Evolutionary conservation across 2,329 filamentous ascomycete genomes (phyloP).

Genomic region (Exutisphaerella laricina): DNA sequence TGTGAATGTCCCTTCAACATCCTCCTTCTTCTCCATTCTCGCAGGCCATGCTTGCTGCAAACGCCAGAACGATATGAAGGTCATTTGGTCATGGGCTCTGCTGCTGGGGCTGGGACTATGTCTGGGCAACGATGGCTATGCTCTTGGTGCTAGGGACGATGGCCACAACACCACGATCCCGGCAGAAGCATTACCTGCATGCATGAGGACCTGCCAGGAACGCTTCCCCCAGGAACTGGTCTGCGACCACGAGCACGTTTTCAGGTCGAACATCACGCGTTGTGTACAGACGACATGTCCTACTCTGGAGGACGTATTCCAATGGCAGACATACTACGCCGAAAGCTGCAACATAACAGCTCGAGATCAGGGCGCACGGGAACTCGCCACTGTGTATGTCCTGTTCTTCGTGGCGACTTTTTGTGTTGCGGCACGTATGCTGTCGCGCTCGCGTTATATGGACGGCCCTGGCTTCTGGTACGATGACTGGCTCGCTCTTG

Average conservation of each 20-base stretch:
- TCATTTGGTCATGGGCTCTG: not conserved
- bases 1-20: too few relatives aligned
- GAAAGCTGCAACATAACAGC: conserved; percentile 6
- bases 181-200: not conserved
- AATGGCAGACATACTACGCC: conserved; percentile 15
- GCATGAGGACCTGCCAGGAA: not conserved
- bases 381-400: conserved; percentile 6
- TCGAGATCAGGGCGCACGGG: conserved; percentile 2
- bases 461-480: conserved; percentile 15
- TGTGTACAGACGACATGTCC: conserved; percentile 10
- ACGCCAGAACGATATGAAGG: too few relatives aligned
- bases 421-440: conserved; percentile 5
- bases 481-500: conserved; percentile 12
- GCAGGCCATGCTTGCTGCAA: too few relatives aligned
- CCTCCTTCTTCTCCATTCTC: too few relatives aligned
- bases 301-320: conserved; percentile 8
- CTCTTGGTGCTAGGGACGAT: too few relatives aligned
- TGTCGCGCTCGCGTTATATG: conserved; percentile 8
- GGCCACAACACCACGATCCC: too few relatives aligned
- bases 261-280: conserved; percentile 9
- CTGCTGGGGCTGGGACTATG: not conserved
- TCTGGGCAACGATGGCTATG: too few relatives aligned
- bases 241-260: conserved; percentile 9
- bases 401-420: conserved; percentile 7
- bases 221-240: not conserved